Conservation (phyloP, 306 rosid species). For the apple (Malus domestica) region ASM211411v1 NC_041794.1:29603501-29604000, state of each 20-base stretch:
- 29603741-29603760: background rate
- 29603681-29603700: slow-evolving; percentile 20
- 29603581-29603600: too few species aligned
- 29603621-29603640: background rate
- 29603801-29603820: too few species aligned
- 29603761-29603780: slow-evolving; percentile 1
- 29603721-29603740: background rate
- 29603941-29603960: background rate
- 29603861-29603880: background rate
- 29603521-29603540: accelerated
- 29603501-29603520: too few species aligned
- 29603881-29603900: background rate
- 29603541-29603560: too few species aligned
- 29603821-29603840: too few species aligned
- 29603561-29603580: too few species aligned
- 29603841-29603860: too few species aligned
- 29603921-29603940: background rate
- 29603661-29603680: slow-evolving; percentile 25
- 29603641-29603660: background rate
- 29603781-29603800: background rate
- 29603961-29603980: background rate
- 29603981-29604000: background rate
- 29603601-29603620: too few species aligned
- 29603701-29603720: background rate
- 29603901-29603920: background rate